Evolutionary conservation across 176 grass and related monocot genomes (phyloP).

Genomic region (Paspalum notatum): DNA sequence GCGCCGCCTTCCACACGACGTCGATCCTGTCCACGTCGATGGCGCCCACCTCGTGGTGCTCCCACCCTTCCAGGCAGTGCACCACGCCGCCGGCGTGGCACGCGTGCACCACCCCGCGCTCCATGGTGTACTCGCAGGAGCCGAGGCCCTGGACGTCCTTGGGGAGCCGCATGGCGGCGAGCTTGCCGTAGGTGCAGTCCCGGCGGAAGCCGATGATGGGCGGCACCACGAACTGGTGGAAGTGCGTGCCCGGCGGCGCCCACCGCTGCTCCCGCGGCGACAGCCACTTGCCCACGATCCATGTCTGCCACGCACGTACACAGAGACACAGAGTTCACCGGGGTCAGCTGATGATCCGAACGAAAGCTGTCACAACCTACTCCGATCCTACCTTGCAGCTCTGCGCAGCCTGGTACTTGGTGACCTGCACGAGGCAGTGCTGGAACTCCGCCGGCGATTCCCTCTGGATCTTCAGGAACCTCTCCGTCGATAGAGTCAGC

Average conservation of each 20-base stretch:
- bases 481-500: slow-evolving; percentile 73
- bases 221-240: slow-evolving; percentile 99
- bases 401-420: slow-evolving; percentile 85
- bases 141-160: slow-evolving; percentile 88
- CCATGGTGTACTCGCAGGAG: slow-evolving; percentile 92
- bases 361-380: too few species aligned
- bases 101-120: slow-evolving; percentile 90
- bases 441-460: slow-evolving; percentile 79
- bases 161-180: slow-evolving; percentile 90
- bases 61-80: slow-evolving; percentile 89
- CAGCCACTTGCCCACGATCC: slow-evolving; percentile 96
- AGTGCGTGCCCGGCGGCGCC: slow-evolving; percentile 82
- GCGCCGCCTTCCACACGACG: slow-evolving; percentile 82
- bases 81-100: slow-evolving; percentile 97
- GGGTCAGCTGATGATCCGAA: background rate
- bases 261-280: slow-evolving; percentile 79
- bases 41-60: slow-evolving; percentile 93
- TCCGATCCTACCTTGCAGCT: slow-evolving; percentile 60
- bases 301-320: slow-evolving; percentile 56
- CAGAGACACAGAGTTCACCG: too few species aligned
- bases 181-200: slow-evolving; percentile 90
- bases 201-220: slow-evolving; percentile 79
- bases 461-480: slow-evolving; percentile 78
- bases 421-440: slow-evolving; percentile 78
- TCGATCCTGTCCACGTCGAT: slow-evolving; percentile 88